Evolutionary conservation across 169 alveolate species (phyloP).

Genomic region (Plasmodium chabaudi): DNA sequence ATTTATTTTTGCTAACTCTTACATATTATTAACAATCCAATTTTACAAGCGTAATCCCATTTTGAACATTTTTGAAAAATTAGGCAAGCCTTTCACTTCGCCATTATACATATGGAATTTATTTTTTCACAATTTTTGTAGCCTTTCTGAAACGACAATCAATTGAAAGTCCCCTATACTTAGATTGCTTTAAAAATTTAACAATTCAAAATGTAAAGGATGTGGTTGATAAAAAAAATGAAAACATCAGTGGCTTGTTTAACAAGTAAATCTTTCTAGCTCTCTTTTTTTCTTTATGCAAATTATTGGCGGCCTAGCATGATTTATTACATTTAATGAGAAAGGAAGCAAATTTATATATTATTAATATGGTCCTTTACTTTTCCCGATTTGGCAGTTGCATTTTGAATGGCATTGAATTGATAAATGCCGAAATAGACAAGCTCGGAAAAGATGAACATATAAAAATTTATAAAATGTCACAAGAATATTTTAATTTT

Average conservation of each 20-base stretch:
- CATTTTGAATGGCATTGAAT: constrained; percentile 44
- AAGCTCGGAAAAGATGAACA: constrained; percentile 37
- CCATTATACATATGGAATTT: too few species aligned
- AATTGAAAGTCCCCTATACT: constrained; percentile 17
- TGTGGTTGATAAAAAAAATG: constrained; percentile 17
- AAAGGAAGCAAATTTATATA: too few species aligned
- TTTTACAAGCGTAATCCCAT: constrained; percentile 47
- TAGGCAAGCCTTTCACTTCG: too few species aligned
- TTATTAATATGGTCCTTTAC: background rate
- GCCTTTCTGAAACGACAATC: constrained; percentile 23
- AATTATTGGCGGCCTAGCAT: background rate
- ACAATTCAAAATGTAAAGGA: constrained; percentile 2
- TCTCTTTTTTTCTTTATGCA: background rate
- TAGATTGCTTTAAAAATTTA: background rate
- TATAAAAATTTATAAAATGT: constrained; percentile 44
- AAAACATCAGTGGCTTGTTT: constrained; percentile 27
- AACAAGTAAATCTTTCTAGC: constrained; percentile 8
- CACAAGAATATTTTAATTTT: constrained; percentile 40
- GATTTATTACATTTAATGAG: background rate
- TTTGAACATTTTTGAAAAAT: too few species aligned
- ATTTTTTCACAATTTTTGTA: constrained; percentile 1
- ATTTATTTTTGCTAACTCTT: constrained; percentile 12
- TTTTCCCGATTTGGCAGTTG: background rate
- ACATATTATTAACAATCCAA: constrained; percentile 38
- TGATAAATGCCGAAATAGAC: constrained; percentile 23